Percentiles rank a stretch among this genome's conserved stretches.
These are phyloP conservation scores for Phytophthora sojae DNA, from an alignment of 352 stramenopile genomes.

Conservation along the genomic window DNA sequence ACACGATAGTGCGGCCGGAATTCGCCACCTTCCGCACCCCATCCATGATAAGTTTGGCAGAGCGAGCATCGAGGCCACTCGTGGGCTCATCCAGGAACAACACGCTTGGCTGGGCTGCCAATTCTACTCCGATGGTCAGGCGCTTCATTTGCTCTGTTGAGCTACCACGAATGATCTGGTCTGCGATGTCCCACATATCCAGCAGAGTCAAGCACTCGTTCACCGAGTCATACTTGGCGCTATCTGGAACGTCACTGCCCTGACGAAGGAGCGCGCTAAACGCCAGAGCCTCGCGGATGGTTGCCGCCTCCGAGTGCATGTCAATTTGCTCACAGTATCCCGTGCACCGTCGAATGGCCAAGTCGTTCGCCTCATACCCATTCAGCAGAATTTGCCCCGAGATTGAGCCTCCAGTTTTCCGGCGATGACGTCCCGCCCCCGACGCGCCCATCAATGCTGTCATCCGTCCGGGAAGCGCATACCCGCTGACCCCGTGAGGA, in stretches of 20 bases:
- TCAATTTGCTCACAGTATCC: constrained; percentile 84
- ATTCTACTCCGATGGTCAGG: constrained; percentile 47
- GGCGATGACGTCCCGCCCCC: constrained; percentile 89
- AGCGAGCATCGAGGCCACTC: constrained; percentile 66
- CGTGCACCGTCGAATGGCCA: constrained; percentile 45
- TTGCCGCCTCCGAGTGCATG: constrained; percentile 83
- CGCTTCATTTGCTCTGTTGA: constrained; percentile 51
- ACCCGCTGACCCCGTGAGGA: constrained; percentile 26
- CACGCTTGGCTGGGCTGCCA: constrained; percentile 42
- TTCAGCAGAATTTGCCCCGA: constrained; percentile 28
- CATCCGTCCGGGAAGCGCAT: constrained; percentile 36
- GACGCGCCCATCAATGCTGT: constrained; percentile 61
- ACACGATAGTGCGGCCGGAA: constrained; percentile 76
- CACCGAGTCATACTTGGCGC: constrained; percentile 57
- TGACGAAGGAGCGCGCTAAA: constrained; percentile 87
- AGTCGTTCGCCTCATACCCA: constrained; percentile 22
- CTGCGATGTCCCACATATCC: constrained; percentile 60
- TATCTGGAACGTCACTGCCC: constrained; percentile 40
- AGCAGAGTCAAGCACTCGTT: constrained; percentile 85
- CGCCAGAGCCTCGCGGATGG: constrained; percentile 86
- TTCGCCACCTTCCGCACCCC: constrained; percentile 59
- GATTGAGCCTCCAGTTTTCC: constrained; percentile 76
- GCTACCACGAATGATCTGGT: constrained; percentile 36
- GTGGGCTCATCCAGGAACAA: constrained; percentile 60
- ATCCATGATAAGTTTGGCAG: constrained; percentile 65